Conservation (phyloP, 1,139 yeast genomes). For the Meyerozyma smithsonii region DNA sequence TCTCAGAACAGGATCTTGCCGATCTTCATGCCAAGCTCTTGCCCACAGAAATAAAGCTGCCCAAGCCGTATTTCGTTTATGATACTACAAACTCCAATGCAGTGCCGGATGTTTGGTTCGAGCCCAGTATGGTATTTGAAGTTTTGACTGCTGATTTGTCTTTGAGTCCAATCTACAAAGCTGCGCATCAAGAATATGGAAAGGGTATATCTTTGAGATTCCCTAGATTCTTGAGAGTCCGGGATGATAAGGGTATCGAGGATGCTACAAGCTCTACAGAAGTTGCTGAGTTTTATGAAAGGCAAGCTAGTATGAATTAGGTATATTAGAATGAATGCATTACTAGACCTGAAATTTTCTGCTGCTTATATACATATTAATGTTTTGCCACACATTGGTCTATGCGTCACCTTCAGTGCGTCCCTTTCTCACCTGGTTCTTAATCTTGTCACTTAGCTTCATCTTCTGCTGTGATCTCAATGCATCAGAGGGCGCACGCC, state of each 20-base stretch:
- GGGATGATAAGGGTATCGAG: slow-evolving; percentile 85
- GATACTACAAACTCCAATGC: slow-evolving; percentile 61
- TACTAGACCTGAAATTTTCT: too few relatives aligned
- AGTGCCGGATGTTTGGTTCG: slow-evolving; percentile 94
- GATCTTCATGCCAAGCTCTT: slow-evolving; percentile 55
- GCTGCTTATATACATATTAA: not conserved
- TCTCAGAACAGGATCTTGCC: slow-evolving; percentile 77
- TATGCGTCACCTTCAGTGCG: slow-evolving; percentile 17
- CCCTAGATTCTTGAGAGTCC: slow-evolving; percentile 78
- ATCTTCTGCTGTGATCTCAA: slow-evolving; percentile 8
- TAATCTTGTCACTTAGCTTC: slow-evolving; percentile 32
- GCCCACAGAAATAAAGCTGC: slow-evolving; percentile 61
- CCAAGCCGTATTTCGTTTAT: slow-evolving; percentile 68
- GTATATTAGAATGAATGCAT: too few relatives aligned
- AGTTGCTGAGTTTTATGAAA: slow-evolving; percentile 82
- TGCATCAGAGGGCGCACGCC: slow-evolving; percentile 5
- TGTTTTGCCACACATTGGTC: too few relatives aligned
- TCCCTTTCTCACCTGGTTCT: slow-evolving; percentile 30
- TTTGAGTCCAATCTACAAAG: slow-evolving; percentile 86
- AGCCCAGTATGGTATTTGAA: slow-evolving; percentile 83
- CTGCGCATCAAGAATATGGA: slow-evolving; percentile 73
- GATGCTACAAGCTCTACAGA: slow-evolving; percentile 90
- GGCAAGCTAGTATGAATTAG: slow-evolving; percentile 50
- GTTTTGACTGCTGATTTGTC: slow-evolving; percentile 93
- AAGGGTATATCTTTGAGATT: slow-evolving; percentile 89